A percentile compares a stretch with the other conserved stretches of the same genome.
phyloP scores from a whole-genome alignment of 2,329 filamentous ascomycete species.

The Neonectria coccinea region DNA sequence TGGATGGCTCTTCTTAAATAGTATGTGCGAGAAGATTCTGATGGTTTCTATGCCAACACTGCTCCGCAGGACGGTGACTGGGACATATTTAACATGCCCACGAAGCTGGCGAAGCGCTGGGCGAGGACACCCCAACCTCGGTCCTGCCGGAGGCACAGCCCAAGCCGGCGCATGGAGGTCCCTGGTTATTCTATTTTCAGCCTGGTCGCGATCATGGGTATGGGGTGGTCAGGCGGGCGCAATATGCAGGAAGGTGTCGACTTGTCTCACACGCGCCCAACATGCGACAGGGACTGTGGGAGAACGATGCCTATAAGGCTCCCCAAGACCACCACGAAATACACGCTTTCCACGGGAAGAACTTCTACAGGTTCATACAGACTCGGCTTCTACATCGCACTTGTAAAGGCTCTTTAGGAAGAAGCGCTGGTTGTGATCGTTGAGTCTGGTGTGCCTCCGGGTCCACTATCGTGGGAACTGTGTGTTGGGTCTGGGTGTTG shows the following conservation, averaged over 20 bases:
- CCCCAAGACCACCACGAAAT: not conserved
- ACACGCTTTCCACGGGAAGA: not conserved
- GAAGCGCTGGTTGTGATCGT: not conserved
- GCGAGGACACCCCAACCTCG: conserved; percentile 6
- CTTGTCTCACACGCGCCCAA: not conserved
- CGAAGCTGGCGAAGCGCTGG: conserved; percentile 26
- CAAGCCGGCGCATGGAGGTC: conserved; percentile 1
- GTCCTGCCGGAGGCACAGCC: conserved; percentile 24
- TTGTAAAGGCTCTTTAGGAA: not conserved
- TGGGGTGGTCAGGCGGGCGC: conserved; percentile 29
- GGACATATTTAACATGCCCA: conserved; percentile 34
- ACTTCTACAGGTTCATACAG: too few relatives aligned
- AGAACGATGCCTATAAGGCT: not conserved
- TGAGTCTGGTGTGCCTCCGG: not conserved
- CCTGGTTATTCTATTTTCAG: conserved; percentile 4
- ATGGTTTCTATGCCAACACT: conserved; percentile 37
- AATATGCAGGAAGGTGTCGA: conserved; percentile 8
- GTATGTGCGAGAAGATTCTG: conserved; percentile 1
- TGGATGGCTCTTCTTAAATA: not conserved
- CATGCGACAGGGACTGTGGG: not conserved
- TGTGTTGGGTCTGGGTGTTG: conserved; percentile 9
- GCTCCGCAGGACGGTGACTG: not conserved
- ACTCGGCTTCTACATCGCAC: too few relatives aligned
- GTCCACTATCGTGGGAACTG: not conserved
- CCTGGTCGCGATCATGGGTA: conserved; percentile 26